These are phyloP conservation scores for Apiosordaria backusii DNA, from an alignment of 495 filamentous ascomycete species.

Conservation along the genomic window DNA sequence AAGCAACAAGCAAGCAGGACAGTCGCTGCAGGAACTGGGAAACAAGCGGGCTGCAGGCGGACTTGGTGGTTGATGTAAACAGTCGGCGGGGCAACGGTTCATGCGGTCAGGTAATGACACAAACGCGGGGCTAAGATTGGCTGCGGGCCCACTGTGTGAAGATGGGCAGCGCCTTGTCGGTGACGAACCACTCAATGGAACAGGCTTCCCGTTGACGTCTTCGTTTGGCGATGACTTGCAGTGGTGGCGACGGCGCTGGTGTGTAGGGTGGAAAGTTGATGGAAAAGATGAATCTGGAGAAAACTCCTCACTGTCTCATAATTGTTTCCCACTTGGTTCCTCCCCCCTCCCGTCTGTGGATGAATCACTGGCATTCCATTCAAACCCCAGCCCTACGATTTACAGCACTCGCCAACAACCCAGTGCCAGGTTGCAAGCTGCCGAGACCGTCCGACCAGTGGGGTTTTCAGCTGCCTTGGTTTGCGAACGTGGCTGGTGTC, in stretches of 20 bases:
- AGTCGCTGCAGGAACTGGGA: constrained; percentile 11
- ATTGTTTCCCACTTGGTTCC: neutral
- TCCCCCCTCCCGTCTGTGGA: neutral
- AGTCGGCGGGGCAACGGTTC: constrained; percentile 35
- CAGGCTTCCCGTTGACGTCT: neutral
- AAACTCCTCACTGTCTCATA: neutral
- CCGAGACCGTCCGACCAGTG: constrained; percentile 15
- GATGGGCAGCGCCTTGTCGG: neutral
- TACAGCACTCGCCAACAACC: neutral
- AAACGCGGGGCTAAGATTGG: constrained; percentile 24
- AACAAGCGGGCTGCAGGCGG: constrained; percentile 9
- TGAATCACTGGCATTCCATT: too few species aligned
- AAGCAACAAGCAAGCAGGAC: neutral
- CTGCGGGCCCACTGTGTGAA: constrained; percentile 6
- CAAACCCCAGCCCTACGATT: constrained; percentile 1
- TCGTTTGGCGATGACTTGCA: neutral
- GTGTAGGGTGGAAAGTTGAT: neutral
- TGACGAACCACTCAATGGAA: neutral
- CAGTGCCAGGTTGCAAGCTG: constrained; percentile 13
- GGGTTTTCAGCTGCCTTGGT: constrained; percentile 23
- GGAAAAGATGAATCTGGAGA: neutral
- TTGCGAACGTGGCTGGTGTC: constrained; percentile 11
- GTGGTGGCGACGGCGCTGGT: neutral
- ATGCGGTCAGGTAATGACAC: constrained; percentile 24
- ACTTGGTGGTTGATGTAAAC: constrained; percentile 29